These are phyloP conservation scores for Bruguiera hainesii DNA, from an alignment of 441 rosid genomes.

Conservation along the genomic window DNA sequence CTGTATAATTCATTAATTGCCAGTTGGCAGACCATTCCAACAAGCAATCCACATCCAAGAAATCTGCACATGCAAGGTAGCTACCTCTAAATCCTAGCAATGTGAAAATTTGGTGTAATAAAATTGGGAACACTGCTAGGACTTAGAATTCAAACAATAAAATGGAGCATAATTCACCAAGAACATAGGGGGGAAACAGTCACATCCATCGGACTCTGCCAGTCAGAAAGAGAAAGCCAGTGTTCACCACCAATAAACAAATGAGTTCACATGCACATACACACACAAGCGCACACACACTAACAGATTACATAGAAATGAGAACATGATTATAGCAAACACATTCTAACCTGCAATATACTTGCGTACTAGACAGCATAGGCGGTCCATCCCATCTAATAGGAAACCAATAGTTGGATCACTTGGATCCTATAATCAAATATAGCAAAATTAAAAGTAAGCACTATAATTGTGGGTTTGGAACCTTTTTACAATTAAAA, in stretches of 20 bases:
- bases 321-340: conserved; percentile 11
- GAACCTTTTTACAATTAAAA: conserved; percentile 1
- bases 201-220: too few species aligned
- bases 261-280: too few species aligned
- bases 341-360: conserved; percentile 77
- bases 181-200: neutral
- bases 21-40: neutral
- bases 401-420: conserved; percentile 99
- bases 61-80: neutral
- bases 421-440: conserved; percentile 79
- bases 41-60: neutral
- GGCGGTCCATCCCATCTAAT: conserved; percentile 94
- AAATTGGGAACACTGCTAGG: neutral
- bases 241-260: too few species aligned
- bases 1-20: neutral
- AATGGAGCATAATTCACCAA: neutral
- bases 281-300: neutral
- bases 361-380: conserved; percentile 96
- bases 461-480: neutral
- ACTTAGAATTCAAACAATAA: neutral
- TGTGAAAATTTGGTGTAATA: neutral
- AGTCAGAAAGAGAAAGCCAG: too few species aligned
- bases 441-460: conserved; percentile 15
- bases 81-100: neutral
- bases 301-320: neutral